These are phyloP conservation scores for Pleurotus tuoliensis DNA, from an alignment of 768 basidiomycete genomes.

Conservation along the genomic window DNA sequence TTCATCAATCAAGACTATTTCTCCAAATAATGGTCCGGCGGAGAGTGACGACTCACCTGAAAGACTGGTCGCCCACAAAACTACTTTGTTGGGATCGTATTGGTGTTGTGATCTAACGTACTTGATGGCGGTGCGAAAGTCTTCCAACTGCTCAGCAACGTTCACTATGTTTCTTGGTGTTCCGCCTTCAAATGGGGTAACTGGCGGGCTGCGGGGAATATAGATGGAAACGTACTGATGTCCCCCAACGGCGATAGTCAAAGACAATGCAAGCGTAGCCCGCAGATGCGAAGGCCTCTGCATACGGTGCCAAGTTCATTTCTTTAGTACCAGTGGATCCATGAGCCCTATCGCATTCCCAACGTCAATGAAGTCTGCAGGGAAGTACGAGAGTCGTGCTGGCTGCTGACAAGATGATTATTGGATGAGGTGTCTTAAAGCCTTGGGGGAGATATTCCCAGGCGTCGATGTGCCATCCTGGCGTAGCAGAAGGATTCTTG, in stretches of 20 bases:
- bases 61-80: constrained; percentile 31
- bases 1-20: too few species aligned
- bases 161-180: constrained; percentile 21
- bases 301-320: constrained; percentile 25
- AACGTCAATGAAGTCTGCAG: neutral
- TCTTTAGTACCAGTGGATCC: constrained; percentile 25
- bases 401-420: constrained; percentile 25
- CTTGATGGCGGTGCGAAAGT: constrained; percentile 31
- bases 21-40: neutral
- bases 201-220: neutral
- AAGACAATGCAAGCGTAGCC: constrained; percentile 31
- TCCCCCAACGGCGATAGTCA: constrained; percentile 34
- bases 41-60: constrained; percentile 16
- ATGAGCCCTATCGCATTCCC: constrained; percentile 23
- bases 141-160: constrained; percentile 29
- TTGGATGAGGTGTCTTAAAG: constrained; percentile 13
- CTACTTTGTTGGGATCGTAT: constrained; percentile 24
- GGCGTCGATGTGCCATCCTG: constrained; percentile 28
- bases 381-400: neutral
- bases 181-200: constrained; percentile 20
- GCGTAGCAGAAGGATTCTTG: constrained; percentile 24
- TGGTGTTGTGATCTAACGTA: constrained; percentile 23
- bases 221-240: constrained; percentile 18
- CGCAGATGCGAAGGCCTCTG: constrained; percentile 20
- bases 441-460: constrained; percentile 26